Base-by-base conservation (phyloP, 805 yeast genomes). In the Pichia ethanolica region DNA sequence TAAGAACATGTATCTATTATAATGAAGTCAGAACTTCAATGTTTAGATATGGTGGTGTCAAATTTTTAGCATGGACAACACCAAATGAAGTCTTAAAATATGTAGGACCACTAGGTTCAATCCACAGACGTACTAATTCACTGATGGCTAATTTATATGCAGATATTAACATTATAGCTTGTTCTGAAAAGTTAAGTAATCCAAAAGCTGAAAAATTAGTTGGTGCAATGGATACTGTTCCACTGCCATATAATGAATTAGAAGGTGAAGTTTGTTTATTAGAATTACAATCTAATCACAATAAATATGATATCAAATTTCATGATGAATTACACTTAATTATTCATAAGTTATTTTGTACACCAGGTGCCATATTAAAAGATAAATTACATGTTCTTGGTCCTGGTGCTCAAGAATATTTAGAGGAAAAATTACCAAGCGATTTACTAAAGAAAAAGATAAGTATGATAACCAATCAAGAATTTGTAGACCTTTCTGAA, bases 401-500 rank as follows among this genome's bases (percentile, higher is more conserved):
- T 0, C 90, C 95, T 2, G 97, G 97, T 2, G 96, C 93, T 0
- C 71, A 62, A 3, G 82, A 76, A 3, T 83, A 77, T 53, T 73
- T 71, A 46, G 44, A 39, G 1, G 49, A 49, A 2, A 66, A 62
- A 6, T 64, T 75, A 11, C 61, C 75, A 3, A 45, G 51, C 12
- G 70, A 67, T 0, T 45, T 83, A 2, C 58, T 78, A 46, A 60
- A 74, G 13, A 77, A 71, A 52, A 60, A 62, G 4, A 75, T 83
- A 1, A 63, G 68, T 13, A 73, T 75, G 4, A 67, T 89, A 43
- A 69, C 80, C 0, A 60, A 68, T 3, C 77, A 75, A 1, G 91
- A 89, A n/a, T 70, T 83, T 52, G 50, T 70, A 6, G 55, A 63
- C 6, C 60, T 90, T 6, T 71, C 81, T 9, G 65, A 75, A 4